Evolutionary conservation across 176 grass and related monocot species (phyloP).

Genomic region (Juncus effusus): DNA sequence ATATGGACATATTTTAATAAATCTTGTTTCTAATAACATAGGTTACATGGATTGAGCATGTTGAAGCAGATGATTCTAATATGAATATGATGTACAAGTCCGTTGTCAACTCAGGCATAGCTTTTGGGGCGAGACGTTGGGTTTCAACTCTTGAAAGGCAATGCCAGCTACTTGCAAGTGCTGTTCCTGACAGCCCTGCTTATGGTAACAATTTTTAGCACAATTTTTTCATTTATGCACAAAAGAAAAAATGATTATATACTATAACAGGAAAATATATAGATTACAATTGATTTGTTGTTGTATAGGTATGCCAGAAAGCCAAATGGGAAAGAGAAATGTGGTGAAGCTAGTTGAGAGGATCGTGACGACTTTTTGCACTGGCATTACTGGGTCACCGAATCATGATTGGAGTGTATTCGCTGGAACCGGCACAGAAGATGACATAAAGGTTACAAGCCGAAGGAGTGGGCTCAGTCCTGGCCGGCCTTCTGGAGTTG

Average conservation of each 20-base stretch:
- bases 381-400: constrained; percentile 22
- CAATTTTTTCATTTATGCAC: not conserved
- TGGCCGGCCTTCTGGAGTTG: not conserved
- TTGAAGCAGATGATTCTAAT: constrained; percentile 32
- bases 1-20: too few relatives aligned
- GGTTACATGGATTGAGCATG: constrained; percentile 56
- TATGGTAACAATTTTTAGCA: constrained; percentile 6
- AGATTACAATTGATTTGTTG: not conserved
- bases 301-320: constrained; percentile 25
- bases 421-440: constrained; percentile 28
- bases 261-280: not conserved
- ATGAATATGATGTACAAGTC: constrained; percentile 36
- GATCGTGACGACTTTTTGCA: constrained; percentile 33
- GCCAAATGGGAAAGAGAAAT: constrained; percentile 30
- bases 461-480: constrained; percentile 8
- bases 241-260: not conserved
- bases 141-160: constrained; percentile 39
- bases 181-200: constrained; percentile 22
- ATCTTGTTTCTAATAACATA: not conserved
- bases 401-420: constrained; percentile 31
- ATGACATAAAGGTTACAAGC: constrained; percentile 39
- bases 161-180: constrained; percentile 34
- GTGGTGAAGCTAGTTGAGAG: constrained; percentile 46
- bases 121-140: constrained; percentile 55
- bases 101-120: constrained; percentile 21